Evolutionary conservation across 805 yeast species (phyloP).

Genomic region (Candida boleticola): DNA sequence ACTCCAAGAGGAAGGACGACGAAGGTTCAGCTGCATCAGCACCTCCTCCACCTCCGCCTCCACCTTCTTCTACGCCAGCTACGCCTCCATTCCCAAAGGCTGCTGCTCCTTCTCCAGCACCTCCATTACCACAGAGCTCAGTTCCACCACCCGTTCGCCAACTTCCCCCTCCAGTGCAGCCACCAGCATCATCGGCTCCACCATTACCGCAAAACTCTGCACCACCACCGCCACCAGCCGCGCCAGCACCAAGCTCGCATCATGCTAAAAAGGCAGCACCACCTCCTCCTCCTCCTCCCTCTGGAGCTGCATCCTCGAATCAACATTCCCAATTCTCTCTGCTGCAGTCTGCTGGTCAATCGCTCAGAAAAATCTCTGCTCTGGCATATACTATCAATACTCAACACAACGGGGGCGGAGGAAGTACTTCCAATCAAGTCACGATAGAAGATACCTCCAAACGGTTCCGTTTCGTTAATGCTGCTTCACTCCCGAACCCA

Average conservation of each 20-base stretch:
- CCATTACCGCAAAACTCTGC: constrained; percentile 13
- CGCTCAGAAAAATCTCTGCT: constrained; percentile 59
- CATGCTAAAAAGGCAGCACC: constrained; percentile 10
- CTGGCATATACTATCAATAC: constrained; percentile 63
- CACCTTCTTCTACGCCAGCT: constrained; percentile 20
- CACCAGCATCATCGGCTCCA: constrained; percentile 23
- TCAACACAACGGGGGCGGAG: constrained; percentile 19
- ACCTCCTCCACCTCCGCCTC: constrained; percentile 6
- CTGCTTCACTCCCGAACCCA: constrained; percentile 80
- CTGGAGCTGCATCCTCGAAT: constrained; percentile 12
- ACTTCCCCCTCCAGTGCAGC: constrained; percentile 16
- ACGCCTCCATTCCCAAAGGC: constrained; percentile 13
- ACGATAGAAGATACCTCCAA: constrained; percentile 55
- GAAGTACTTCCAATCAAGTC: constrained; percentile 25
- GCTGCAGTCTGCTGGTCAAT: constrained; percentile 48
- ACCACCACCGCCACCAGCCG: constrained; percentile 20
- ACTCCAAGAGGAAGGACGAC: constrained; percentile 49
- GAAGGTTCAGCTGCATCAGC: constrained; percentile 17
- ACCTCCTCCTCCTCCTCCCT: constrained; percentile 29
- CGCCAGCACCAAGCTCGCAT: constrained; percentile 22
- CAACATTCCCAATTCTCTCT: constrained; percentile 22
- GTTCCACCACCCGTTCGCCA: constrained; percentile 25
- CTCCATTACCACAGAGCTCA: constrained; percentile 13
- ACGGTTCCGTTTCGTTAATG: constrained; percentile 68
- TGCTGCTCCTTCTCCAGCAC: constrained; percentile 10